Percentiles rank a stretch among this genome's conserved stretches.
Evolutionary conservation across 306 rosid genomes (phyloP).

Genomic region (Crotalaria pallida): DNA sequence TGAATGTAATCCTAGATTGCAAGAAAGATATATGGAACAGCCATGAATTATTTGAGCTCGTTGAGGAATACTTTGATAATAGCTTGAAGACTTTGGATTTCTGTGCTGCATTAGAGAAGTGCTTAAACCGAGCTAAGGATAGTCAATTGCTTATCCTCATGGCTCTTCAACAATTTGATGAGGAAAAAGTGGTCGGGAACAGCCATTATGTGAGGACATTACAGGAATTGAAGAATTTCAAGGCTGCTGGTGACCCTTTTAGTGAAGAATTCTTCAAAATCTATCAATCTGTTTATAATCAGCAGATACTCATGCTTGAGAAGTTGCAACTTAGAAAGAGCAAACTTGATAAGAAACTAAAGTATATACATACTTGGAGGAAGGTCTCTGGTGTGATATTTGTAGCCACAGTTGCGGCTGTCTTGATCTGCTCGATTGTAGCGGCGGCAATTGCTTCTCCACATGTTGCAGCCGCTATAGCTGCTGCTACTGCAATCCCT

Average conservation of each 20-base stretch:
- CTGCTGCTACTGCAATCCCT: slow-evolving; percentile 72
- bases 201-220: slow-evolving; percentile 40
- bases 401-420: slow-evolving; percentile 65
- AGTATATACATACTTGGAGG: slow-evolving; percentile 52
- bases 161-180: slow-evolving; percentile 67
- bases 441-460: slow-evolving; percentile 88
- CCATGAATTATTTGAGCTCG: slow-evolving; percentile 72
- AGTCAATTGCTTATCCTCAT: slow-evolving; percentile 61
- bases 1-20: slow-evolving; percentile 68
- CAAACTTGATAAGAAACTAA: slow-evolving; percentile 66
- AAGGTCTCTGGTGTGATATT: slow-evolving; percentile 65
- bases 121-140: slow-evolving; percentile 67
- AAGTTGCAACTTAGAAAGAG: slow-evolving; percentile 46
- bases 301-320: slow-evolving; percentile 66
- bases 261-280: slow-evolving; percentile 65
- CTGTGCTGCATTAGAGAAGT: slow-evolving; percentile 70
- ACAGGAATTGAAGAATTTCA: slow-evolving; percentile 60
- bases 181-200: slow-evolving; percentile 35
- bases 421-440: slow-evolving; percentile 81
- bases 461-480: slow-evolving; percentile 73
- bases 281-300: slow-evolving; percentile 51
- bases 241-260: slow-evolving; percentile 76
- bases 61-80: slow-evolving; percentile 80
- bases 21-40: slow-evolving; percentile 85
- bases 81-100: slow-evolving; percentile 84